Evolutionary conservation across 2,329 filamentous ascomycete species (phyloP), one percentile per base, ranked within the genome.

Genomic region (Tolypocladium amazonense): DNA sequence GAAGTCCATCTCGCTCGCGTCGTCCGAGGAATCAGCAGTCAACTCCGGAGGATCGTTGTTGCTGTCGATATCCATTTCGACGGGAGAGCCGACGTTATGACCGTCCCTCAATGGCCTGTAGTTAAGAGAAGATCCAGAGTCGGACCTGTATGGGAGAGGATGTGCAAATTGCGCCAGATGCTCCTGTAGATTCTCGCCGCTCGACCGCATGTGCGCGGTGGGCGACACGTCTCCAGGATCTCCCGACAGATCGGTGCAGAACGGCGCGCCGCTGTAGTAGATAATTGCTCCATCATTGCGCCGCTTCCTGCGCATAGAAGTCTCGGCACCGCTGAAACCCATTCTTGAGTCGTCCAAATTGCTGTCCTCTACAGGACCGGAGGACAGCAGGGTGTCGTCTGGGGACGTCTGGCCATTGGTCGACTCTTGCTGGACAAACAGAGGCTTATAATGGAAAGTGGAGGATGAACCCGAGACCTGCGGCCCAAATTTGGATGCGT

Each of bases 181-280:
- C 3, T 64, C 60, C 39, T 69, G 60, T 30, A 71, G 65, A 43
- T 74, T 74, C 59, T 76, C 73, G 1, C 73, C 75, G 12, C 75
- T 75, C n/a, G 77, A 78, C 4, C 76, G 74, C 71, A 81, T 72
- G 60, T 81, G 77, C 1, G 81, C 79, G 2, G 77, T 70, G 1
- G 79, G 77, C 0, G 77, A 80, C 1, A 72, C 62, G 27, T 80
- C 78, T 2, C 78, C 79, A 14, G 76, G 76, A 65, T 92, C 88
- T 2, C 87, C 87, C 20, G 87, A 89, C 4, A 94, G 74, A 70
- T 96, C 91, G 1, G 87, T 92, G 70, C 86, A 94, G 70, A 94
- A 96, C 0, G 83, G 84, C 1, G 88, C 88, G 33, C 88, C 89
- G 62, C 82, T 90, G 70, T 93, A 95, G 68, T 92, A 95, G 23